A percentile compares a stretch with the other conserved stretches of the same genome.
These are phyloP conservation scores for Sphaerulina musiva DNA, from an alignment of 2,329 filamentous ascomycete genomes.

Conservation along the genomic window DNA sequence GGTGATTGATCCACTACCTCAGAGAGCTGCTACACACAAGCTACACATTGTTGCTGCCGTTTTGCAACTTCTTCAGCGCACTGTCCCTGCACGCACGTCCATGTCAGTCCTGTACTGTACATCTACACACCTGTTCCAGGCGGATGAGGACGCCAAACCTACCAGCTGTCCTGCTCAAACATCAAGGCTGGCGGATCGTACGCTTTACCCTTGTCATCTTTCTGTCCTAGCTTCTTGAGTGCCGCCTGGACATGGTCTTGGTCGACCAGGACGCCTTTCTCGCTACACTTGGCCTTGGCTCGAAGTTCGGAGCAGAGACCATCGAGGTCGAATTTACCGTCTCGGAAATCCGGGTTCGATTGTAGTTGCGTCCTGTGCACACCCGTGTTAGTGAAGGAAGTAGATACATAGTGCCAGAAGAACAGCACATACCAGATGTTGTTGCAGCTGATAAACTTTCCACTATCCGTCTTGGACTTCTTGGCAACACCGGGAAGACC, in stretches of 20 bases:
- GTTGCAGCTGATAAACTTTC: slow-evolving; percentile 71
- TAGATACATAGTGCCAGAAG: too few relatives aligned
- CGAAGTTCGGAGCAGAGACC: slow-evolving; percentile 85
- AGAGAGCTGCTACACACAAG: too few relatives aligned
- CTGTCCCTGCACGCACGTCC: slow-evolving; percentile 7
- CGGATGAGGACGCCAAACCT: background rate
- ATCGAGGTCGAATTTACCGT: slow-evolving; percentile 89
- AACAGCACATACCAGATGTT: slow-evolving; percentile 63
- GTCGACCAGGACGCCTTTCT: slow-evolving; percentile 80
- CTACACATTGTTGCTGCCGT: slow-evolving; percentile 8
- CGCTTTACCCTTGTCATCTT: slow-evolving; percentile 18
- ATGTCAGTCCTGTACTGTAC: background rate
- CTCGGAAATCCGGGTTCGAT: slow-evolving; percentile 77
- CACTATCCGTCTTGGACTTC: slow-evolving; percentile 23
- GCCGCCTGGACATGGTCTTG: slow-evolving; percentile 75
- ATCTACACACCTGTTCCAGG: too few relatives aligned
- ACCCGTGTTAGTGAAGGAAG: background rate
- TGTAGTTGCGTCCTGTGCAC: slow-evolving; percentile 62
- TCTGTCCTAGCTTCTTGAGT: slow-evolving; percentile 40
- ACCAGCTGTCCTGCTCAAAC: slow-evolving; percentile 19
- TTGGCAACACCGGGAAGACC: slow-evolving; percentile 20
- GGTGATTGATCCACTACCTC: too few relatives aligned
- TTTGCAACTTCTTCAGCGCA: slow-evolving; percentile 15
- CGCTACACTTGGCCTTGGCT: slow-evolving; percentile 92
- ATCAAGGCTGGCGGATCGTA: slow-evolving; percentile 8